Evolutionary conservation across 495 filamentous ascomycete species (phyloP), one percentile per base, ranked within the genome.

Genomic region (Xylaria sp.): DNA sequence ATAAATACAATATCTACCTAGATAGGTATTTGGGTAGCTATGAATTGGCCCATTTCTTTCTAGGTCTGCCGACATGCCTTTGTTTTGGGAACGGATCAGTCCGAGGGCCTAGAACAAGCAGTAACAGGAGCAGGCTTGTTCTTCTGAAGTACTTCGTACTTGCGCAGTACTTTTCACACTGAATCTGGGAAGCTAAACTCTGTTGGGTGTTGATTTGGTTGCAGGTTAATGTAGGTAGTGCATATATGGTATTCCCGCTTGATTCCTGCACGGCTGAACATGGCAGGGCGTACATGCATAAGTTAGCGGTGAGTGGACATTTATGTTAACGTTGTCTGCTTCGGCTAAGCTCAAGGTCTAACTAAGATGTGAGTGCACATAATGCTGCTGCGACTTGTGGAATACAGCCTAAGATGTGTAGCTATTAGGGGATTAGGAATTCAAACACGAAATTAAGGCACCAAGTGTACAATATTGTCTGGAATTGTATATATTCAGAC

Each of bases 401-500:
- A 37, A n/a, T 17, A 37, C 15, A 9, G 57, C 57, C n/a, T 37
- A 35, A 37, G 21, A 37, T 59, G 33, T 35, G 37, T 41, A 8
- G 11, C 11, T 62, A 26, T 24, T 29, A 29, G 11, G 37, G 29
- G 9, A 21, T 43, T 43, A 12, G 15, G 31, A 40, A 43, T 24
- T 59, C 33, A 68, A 12, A 29, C 41, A 46, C 21, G 24, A 19
- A 2, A 9, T 17, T 58, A 26, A 50, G 26, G 24, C 37, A 61
- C 15, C 9, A 17, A 48, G 29, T 35, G 26, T 50, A 48, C 14
- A 33, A 70, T 46, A 15, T 41, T 33, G 24, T 46, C 58, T 55
- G 21, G 17, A 44, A 55, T 64, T 48, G 11, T 64, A 17, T 53
- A n/a, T 70, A 64, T 70, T 70, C 61, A 70, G 58, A 55, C 53